Evolutionary conservation across 1,284 basidiomycete genomes (phyloP).

Genomic region (Sanghuangporus weigelae): DNA sequence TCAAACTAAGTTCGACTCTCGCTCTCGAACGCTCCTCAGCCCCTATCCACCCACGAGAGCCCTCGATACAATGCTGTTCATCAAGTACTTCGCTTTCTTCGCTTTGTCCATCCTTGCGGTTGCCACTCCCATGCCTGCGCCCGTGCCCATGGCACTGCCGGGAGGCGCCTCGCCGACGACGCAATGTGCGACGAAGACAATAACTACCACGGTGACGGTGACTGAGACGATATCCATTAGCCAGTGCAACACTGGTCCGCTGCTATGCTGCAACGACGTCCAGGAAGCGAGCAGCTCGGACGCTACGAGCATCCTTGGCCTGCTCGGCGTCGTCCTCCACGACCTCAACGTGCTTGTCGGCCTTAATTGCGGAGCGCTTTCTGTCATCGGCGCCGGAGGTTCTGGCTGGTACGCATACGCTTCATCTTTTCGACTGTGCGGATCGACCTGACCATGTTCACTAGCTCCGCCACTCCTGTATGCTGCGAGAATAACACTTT

Average conservation of each 20-base stretch:
- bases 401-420: neutral
- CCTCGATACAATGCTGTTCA: neutral
- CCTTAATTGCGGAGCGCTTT: constrained; percentile 12
- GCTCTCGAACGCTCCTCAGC: neutral
- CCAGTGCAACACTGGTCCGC: constrained; percentile 14
- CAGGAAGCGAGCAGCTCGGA: neutral
- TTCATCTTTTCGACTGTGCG: neutral
- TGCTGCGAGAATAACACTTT: constrained; percentile 36
- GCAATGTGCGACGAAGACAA: neutral
- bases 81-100: neutral
- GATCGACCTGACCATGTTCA: neutral
- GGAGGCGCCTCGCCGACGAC: neutral
- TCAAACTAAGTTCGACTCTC: neutral
- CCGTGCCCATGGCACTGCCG: neutral
- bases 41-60: neutral
- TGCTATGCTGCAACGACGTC: constrained; percentile 18
- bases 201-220: constrained; percentile 23
- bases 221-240: constrained; percentile 2
- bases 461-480: constrained; percentile 29
- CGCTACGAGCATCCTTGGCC: neutral
- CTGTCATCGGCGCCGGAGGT: constrained; percentile 1
- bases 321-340: constrained; percentile 12
- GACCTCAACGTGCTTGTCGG: constrained; percentile 11
- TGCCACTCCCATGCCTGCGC: constrained; percentile 2
- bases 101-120: constrained; percentile 13